Conservation (phyloP, 805 yeast genomes). For the Candida suzukii region DNA sequence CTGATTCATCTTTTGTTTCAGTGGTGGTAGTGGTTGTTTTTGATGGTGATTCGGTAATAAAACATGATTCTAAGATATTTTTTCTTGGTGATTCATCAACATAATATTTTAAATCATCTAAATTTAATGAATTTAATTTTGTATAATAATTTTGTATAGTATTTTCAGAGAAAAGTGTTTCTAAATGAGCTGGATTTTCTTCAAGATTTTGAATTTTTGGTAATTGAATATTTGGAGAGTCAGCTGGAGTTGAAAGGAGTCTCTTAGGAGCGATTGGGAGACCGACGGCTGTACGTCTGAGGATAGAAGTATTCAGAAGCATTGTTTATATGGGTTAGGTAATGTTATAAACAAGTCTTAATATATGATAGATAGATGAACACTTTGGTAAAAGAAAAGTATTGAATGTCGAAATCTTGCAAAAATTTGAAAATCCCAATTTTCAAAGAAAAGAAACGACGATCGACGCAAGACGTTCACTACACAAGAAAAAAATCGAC, state of each 20-base stretch:
- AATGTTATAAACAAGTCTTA: too few species aligned
- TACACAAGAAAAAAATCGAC: too few species aligned
- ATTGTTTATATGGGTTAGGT: too few species aligned
- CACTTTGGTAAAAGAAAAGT: too few species aligned
- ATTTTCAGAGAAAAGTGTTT: conserved; percentile 30
- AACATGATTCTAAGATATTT: conserved; percentile 19
- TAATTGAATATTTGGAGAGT: conserved; percentile 13
- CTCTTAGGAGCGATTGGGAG: conserved; percentile 2
- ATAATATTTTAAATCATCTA: conserved; percentile 32
- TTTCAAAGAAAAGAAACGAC: not conserved
- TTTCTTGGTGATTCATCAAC: conserved; percentile 23
- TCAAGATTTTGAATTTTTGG: conserved; percentile 20
- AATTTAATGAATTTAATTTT: conserved; percentile 32
- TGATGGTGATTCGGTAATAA: conserved; percentile 2
- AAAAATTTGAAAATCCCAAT: too few species aligned
- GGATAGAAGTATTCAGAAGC: conserved; percentile 9
- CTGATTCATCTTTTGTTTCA: not conserved
- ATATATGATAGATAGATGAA: too few species aligned
- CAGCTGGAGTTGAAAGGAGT: not conserved
- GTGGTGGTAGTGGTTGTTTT: not conserved
- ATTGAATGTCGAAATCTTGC: too few species aligned
- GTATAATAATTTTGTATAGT: conserved; percentile 49
- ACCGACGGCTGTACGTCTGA: too few species aligned
- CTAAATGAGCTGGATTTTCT: not conserved
- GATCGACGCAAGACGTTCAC: too few species aligned